phyloP scores from a whole-genome alignment of 768 basidiomycete genomes.

The Podaxis rugospora region DNA sequence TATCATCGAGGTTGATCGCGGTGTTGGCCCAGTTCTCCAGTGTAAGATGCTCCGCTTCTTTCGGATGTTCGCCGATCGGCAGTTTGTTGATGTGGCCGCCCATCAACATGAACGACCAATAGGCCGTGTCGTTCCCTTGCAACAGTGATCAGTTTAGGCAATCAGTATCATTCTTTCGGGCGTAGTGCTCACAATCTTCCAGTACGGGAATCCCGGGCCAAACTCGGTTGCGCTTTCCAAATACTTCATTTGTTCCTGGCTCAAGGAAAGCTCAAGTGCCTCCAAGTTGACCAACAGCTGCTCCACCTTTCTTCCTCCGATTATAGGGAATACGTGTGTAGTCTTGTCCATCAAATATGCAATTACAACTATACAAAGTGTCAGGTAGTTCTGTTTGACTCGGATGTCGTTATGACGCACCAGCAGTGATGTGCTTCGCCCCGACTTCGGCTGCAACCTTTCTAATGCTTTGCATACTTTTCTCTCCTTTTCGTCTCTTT shows the following conservation, averaged over 20 bases:
- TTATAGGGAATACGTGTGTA: slow-evolving; percentile 46
- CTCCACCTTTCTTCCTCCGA: slow-evolving; percentile 44
- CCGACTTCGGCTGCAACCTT: slow-evolving; percentile 47
- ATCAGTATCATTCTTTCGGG: too few species aligned
- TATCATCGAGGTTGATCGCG: slow-evolving; percentile 18
- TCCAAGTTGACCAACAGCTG: slow-evolving; percentile 42
- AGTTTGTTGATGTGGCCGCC: too few species aligned
- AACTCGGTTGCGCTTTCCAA: slow-evolving; percentile 25
- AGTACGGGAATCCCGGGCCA: slow-evolving; percentile 38
- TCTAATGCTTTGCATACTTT: slow-evolving; percentile 24
- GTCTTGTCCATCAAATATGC: slow-evolving; percentile 53
- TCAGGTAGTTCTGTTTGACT: not conserved
- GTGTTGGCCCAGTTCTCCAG: slow-evolving; percentile 19
- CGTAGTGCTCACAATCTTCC: slow-evolving; percentile 23
- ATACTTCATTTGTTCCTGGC: slow-evolving; percentile 33
- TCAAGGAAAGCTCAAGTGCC: slow-evolving; percentile 32
- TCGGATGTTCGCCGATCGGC: slow-evolving; percentile 5
- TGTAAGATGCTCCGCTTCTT: slow-evolving; percentile 15
- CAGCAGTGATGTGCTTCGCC: slow-evolving; percentile 38
- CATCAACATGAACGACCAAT: too few species aligned
- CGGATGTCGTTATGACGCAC: slow-evolving; percentile 18
- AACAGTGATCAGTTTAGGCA: too few species aligned
- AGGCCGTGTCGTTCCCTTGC: too few species aligned
- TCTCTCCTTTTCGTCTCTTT: slow-evolving; percentile 32
- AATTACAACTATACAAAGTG: slow-evolving; percentile 34